Conservation (phyloP, 768 basidiomycete species). For the Gelatoporia subvermispora region DNA sequence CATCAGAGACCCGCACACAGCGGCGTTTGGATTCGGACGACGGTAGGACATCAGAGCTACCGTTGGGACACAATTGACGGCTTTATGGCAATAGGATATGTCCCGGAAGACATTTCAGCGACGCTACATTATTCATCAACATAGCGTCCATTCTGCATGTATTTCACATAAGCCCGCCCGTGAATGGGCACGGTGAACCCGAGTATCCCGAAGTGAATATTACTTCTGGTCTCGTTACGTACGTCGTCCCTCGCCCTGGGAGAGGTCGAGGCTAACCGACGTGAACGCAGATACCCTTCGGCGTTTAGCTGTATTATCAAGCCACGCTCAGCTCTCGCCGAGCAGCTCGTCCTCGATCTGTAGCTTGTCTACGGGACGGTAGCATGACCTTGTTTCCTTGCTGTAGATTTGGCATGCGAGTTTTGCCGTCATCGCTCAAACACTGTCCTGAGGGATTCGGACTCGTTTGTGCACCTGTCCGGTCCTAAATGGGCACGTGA, state of each 20-base stretch:
- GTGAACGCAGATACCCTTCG: not conserved
- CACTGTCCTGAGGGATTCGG: too few species aligned
- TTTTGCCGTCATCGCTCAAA: too few species aligned
- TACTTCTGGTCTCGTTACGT: constrained; percentile 42
- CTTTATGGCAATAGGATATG: constrained; percentile 35
- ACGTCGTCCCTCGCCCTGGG: too few species aligned
- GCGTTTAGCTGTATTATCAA: not conserved
- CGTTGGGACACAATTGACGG: not conserved
- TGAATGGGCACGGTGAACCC: constrained; percentile 42
- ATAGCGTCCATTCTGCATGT: constrained; percentile 39
- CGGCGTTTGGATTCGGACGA: constrained; percentile 15
- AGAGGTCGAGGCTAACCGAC: too few species aligned
- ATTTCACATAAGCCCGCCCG: constrained; percentile 44
- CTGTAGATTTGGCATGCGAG: too few species aligned
- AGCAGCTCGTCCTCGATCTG: not conserved
- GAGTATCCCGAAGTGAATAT: constrained; percentile 46
- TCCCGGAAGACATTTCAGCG: constrained; percentile 49
- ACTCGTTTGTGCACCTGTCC: too few species aligned
- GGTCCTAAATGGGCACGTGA: too few species aligned
- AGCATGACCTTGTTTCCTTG: too few species aligned
- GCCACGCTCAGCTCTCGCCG: not conserved
- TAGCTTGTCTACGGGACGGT: too few species aligned
- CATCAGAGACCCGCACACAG: constrained; percentile 7
- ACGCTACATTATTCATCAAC: constrained; percentile 41
- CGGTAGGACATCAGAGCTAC: constrained; percentile 1